phyloP scores from a whole-genome alignment of 345 rosid species.

The Clausena lansium region DNA sequence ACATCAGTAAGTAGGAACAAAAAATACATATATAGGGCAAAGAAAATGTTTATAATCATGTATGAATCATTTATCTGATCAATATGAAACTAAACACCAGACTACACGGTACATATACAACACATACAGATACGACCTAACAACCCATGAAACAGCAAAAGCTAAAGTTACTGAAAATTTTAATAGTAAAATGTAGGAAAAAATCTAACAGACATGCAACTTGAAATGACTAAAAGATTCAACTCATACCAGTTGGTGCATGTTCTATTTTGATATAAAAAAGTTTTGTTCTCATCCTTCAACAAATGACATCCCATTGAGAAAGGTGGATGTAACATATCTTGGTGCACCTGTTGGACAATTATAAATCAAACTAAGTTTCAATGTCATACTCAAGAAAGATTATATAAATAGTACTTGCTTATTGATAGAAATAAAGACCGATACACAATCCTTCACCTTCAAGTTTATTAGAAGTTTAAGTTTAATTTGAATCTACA shows the following conservation, averaged over 20 bases:
- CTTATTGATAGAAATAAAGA: neutral
- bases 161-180: neutral
- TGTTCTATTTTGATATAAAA: constrained; percentile 96
- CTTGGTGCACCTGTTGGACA: constrained; percentile 82
- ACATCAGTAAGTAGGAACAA: neutral
- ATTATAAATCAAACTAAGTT: neutral
- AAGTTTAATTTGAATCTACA: neutral
- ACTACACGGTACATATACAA: neutral
- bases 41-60: neutral
- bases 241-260: constrained; percentile 86
- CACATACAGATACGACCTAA: neutral
- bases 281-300: constrained; percentile 97
- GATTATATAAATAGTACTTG: neutral
- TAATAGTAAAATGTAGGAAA: constrained; percentile 1
- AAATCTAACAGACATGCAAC: neutral
- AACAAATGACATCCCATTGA: constrained; percentile 96
- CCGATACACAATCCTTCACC: neutral
- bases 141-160: no score
- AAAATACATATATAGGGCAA: neutral
- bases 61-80: neutral
- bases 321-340: constrained; percentile 69
- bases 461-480: neutral
- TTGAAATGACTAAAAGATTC: constrained; percentile 7
- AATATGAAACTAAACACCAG: neutral
- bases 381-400: neutral